Conservation (phyloP, 1,284 basidiomycete genomes). For the Apiotrichum akiyoshidainum region DNA sequence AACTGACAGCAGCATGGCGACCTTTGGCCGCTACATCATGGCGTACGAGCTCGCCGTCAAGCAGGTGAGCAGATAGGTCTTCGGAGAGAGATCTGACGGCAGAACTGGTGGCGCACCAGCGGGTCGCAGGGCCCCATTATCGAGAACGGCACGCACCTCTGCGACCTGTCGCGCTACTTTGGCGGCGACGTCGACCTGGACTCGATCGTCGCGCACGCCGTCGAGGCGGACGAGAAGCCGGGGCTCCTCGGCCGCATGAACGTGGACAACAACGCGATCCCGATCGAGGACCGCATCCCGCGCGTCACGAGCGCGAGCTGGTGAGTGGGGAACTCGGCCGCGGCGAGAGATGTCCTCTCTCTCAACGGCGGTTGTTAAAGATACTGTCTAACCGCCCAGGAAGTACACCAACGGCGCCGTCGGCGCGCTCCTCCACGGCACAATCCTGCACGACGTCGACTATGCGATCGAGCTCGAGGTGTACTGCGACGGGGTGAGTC, state of each 20-base stretch:
- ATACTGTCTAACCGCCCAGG: conserved; percentile 27
- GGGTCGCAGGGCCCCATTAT: conserved; percentile 54
- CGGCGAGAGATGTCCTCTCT: neutral
- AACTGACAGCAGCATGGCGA: conserved; percentile 50
- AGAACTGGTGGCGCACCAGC: conserved; percentile 59
- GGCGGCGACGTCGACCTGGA: conserved; percentile 56
- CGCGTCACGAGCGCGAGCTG: conserved; percentile 51
- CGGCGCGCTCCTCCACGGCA: conserved; percentile 45
- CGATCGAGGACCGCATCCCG: conserved; percentile 46
- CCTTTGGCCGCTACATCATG: conserved; percentile 54
- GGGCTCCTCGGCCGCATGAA: conserved; percentile 52
- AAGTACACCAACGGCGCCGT: conserved; percentile 46
- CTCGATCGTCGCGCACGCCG: conserved; percentile 46
- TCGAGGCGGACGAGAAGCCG: conserved; percentile 50
- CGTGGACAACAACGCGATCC: conserved; percentile 53
- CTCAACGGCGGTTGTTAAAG: too few species aligned
- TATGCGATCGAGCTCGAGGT: conserved; percentile 49
- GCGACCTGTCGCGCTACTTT: conserved; percentile 53
- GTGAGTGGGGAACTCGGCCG: conserved; percentile 28
- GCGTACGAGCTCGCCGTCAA: conserved; percentile 49
- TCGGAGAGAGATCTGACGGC: neutral
- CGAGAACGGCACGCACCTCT: conserved; percentile 56
- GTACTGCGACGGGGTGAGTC: conserved; percentile 42
- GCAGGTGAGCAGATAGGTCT: conserved; percentile 22
- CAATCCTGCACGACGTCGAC: conserved; percentile 36